Conservation (phyloP, 306 rosid genomes). For the Prunus persica region DNA sequence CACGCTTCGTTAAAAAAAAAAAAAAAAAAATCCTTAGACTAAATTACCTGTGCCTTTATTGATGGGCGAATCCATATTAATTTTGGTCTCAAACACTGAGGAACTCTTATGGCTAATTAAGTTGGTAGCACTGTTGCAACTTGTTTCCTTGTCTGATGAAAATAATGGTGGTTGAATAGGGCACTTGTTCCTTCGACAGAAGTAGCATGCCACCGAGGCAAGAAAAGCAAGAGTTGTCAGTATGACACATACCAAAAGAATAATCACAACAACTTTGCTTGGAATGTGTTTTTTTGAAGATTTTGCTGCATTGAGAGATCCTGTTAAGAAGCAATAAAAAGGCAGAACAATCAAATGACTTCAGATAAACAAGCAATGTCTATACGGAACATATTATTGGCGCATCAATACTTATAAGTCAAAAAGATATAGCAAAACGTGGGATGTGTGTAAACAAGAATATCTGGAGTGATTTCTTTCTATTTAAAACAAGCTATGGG, state of each 20-base stretch:
- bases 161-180: constrained; percentile 44
- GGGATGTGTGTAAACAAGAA: not conserved
- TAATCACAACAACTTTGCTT: constrained; percentile 53
- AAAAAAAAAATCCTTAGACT: not conserved
- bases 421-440: too few species aligned
- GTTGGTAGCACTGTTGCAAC: constrained; percentile 61
- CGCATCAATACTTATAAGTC: not conserved
- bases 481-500: not conserved
- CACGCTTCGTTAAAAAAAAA: not conserved
- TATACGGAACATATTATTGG: not conserved
- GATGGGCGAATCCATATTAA: constrained; percentile 35
- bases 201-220: constrained; percentile 51
- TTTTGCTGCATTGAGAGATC: constrained; percentile 38
- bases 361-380: not conserved
- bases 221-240: constrained; percentile 69
- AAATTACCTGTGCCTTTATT: constrained; percentile 49
- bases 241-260: constrained; percentile 51
- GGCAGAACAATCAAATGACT: constrained; percentile 7
- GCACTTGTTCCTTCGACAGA: constrained; percentile 44
- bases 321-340: constrained; percentile 48
- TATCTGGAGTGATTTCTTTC: not conserved
- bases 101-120: constrained; percentile 55
- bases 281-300: constrained; percentile 61
- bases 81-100: constrained; percentile 49
- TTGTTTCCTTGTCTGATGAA: constrained; percentile 61